Evolutionary conservation across 2,329 filamentous ascomycete species (phyloP), one percentile per base, ranked within the genome.

Genomic region (Xylariaceae sp.): DNA sequence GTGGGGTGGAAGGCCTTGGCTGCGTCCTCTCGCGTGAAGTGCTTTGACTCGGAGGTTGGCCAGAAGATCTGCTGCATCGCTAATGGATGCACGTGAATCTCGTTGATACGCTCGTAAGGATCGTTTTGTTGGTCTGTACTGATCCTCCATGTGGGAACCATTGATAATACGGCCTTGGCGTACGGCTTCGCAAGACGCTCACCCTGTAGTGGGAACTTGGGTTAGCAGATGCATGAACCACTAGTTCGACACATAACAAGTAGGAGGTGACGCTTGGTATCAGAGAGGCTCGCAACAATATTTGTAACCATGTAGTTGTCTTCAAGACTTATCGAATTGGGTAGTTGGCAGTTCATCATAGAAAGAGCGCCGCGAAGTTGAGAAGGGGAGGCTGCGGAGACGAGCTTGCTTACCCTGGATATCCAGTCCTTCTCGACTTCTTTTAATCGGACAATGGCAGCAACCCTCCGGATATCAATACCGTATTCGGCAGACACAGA

Each of bases 311-410:
- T 86, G 79, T 84, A 70, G 76, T 72, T 85, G 92, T 97, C 92
- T 96, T 97, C 80, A 95, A 96, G 93, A 97, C 93, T 97, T 96
- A 97, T 97, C 93, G 93, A 88, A 82, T 84, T 60, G 83, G 81
- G 80, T 83, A 74, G 78, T 81, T 89, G 73, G 70, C 62, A 66
- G 70, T 28, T 82, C 81, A 84, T 84, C 81, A 83, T 71, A 56
- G 63, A 64, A 63, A 66, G 55, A 52, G 60, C 14, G 36, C 45
- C 46, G 19, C 28, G 12, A 12, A 33, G n/a, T 39, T 41, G 42
- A 41, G 39, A 49, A 39, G 38, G 34, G 19, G 44, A 12, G 40
- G 44, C n/a, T 33, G 44, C n/a, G 19, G 6, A n/a, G 12, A n/a
- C 46, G 47, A 48, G 45, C 14, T 51, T 45, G 68, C 89, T 79